Base-by-base conservation (phyloP, 2,329 filamentous ascomycete species). In the Ophiostoma triangulosporum region DNA sequence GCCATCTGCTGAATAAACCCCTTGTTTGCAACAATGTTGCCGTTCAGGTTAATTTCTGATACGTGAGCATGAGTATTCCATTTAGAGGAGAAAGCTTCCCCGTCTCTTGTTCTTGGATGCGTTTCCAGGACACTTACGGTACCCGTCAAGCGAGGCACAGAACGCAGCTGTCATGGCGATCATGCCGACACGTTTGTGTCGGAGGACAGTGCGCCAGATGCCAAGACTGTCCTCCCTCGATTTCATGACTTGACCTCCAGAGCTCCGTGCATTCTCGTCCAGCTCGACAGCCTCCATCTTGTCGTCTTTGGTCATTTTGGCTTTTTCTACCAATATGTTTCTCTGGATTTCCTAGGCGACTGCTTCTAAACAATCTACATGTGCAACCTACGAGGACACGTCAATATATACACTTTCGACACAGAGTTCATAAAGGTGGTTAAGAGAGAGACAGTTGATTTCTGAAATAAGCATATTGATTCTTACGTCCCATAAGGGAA, bases 81-180 rank as follows among this genome's bases (percentile, higher is more conserved):
- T 4, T 33, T 11, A 26, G n/a, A 3, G 1, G 22, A 11, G 43
- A n/a, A n/a, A 36, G 17, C n/a, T n/a, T n/a, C n/a, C n/a, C n/a
- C n/a, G n/a, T n/a, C n/a, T n/a, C n/a, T n/a, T n/a, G n/a, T n/a
- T n/a, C n/a, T n/a, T n/a, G n/a, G n/a, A n/a, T n/a, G n/a, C n/a
- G n/a, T 14, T 14, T 1, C 6, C 6, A 9, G 5, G 40, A 15
- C 1, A 48, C 60, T 20, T 58, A 69, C 12, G 38, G 20, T 43
- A 43, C 20, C 38, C 38, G 24, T 71, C 69, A 0, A 71, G 59
- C 0, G 69, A 65, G 14, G 69, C 69, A 48, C 64, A 66, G 50
- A 71, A 72, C 0, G 69, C 66, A 5, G 68, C 69, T 48, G 58
- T 54, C 68, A 71, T 71, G 2, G 67, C 68, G 24, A 71, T 64